A percentile compares a stretch with the other conserved stretches of the same genome.
Evolutionary conservation across 805 yeast species (phyloP).

Genomic region (Lipomyces yamanashiensis): DNA sequence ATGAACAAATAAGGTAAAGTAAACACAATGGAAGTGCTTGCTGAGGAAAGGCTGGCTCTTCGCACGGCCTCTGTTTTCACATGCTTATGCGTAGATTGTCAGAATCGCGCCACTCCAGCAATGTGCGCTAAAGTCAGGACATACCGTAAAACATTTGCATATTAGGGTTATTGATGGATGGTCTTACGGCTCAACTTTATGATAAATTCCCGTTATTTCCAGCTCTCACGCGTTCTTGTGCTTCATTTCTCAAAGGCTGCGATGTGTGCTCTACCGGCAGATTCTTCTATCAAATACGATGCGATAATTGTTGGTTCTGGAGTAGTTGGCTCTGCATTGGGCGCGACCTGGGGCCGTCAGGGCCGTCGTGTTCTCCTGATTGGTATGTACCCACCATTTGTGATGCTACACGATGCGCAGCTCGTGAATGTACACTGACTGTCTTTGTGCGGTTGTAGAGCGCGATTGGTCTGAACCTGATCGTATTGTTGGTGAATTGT

Average conservation of each 20-base stretch:
- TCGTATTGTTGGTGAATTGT: conserved; percentile 93
- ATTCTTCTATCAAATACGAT: conserved; percentile 56
- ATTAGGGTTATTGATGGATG: background rate
- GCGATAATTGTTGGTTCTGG: conserved; percentile 98
- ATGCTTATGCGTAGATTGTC: background rate
- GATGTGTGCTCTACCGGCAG: background rate
- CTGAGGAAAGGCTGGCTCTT: background rate
- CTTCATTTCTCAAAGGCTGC: background rate
- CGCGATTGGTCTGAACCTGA: conserved; percentile 93
- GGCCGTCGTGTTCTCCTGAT: conserved; percentile 78
- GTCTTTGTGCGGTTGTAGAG: conserved; percentile 49
- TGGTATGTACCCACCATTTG: conserved; percentile 24
- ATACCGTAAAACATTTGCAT: background rate
- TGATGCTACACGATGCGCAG: background rate
- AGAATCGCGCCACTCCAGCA: conserved; percentile 12
- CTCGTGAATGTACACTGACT: background rate
- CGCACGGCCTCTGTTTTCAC: background rate
- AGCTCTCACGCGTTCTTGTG: conserved; percentile 1
- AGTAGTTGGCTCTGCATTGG: conserved; percentile 91
- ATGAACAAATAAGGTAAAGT: no score
- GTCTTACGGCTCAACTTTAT: background rate
- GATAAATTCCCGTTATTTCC: background rate
- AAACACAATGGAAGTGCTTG: background rate
- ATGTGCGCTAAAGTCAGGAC: background rate
- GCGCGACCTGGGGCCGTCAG: conserved; percentile 85